Conservation (phyloP, 805 yeast species). For the Brettanomyces sp. region DNA sequence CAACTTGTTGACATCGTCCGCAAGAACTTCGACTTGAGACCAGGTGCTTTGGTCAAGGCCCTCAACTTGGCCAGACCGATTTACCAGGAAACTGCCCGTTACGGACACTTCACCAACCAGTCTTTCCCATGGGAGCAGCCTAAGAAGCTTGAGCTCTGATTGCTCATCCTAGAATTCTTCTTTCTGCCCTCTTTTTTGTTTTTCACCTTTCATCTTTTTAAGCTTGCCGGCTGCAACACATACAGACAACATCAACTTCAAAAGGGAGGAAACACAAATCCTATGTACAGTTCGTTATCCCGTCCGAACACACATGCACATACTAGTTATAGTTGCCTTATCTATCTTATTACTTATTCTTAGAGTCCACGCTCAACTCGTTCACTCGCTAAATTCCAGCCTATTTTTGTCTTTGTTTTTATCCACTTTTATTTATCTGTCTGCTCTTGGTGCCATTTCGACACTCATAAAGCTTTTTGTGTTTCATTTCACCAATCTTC, state of each 20-base stretch:
- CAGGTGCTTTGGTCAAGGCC: slow-evolving; percentile 96
- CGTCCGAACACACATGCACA: slow-evolving; percentile 3
- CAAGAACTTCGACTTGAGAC: slow-evolving; percentile 97
- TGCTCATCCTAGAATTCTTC: not conserved
- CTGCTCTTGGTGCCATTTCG: not conserved
- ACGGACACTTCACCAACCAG: slow-evolving; percentile 99
- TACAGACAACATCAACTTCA: not conserved
- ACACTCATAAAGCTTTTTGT: not conserved
- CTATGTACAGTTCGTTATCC: slow-evolving; percentile 3
- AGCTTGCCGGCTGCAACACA: not conserved
- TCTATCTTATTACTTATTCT: not conserved
- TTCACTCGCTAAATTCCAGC: slow-evolving; percentile 1
- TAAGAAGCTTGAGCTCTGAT: slow-evolving; percentile 58
- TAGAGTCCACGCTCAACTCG: slow-evolving; percentile 24
- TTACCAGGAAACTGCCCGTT: slow-evolving; percentile 97
- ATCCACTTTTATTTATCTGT: not conserved
- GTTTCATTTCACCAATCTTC: not conserved
- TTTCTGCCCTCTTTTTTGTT: too few relatives aligned
- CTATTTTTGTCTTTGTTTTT: not conserved
- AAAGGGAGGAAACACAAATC: slow-evolving; percentile 1
- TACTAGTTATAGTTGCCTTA: not conserved
- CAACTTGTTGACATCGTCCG: slow-evolving; percentile 87
- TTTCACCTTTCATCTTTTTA: too few relatives aligned
- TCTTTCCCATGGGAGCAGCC: slow-evolving; percentile 98
- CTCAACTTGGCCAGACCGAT: slow-evolving; percentile 98